Evolutionary conservation across 2,329 filamentous ascomycete species (phyloP).

Genomic region (Chaetoscypha palmicola): DNA sequence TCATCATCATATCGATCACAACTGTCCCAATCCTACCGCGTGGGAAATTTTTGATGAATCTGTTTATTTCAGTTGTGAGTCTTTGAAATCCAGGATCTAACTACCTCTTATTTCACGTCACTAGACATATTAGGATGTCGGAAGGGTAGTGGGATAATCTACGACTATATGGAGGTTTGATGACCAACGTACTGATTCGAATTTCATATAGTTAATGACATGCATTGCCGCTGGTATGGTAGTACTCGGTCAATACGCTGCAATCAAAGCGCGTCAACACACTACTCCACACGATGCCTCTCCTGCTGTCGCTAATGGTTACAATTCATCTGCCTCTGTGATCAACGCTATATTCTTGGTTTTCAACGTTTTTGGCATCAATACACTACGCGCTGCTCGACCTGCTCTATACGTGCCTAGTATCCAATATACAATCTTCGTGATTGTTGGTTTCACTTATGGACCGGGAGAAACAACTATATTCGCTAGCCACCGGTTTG

Average conservation of each 20-base stretch:
- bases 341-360: conserved; percentile 64
- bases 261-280: conserved; percentile 54
- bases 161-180: neutral
- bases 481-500: conserved; percentile 43
- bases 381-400: conserved; percentile 55
- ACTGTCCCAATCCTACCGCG: conserved; percentile 60
- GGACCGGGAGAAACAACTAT: conserved; percentile 52
- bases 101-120: too few relatives aligned
- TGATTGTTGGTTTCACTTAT: conserved; percentile 53
- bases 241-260: conserved; percentile 56
- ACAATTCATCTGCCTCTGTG: conserved; percentile 63
- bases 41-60: conserved; percentile 63
- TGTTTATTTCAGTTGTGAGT: conserved; percentile 17
- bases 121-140: too few relatives aligned
- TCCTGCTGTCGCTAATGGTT: conserved; percentile 34
- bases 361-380: conserved; percentile 58
- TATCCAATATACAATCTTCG: conserved; percentile 63
- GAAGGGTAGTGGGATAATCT: too few relatives aligned
- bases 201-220: conserved; percentile 13
- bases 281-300: conserved; percentile 33
- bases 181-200: neutral
- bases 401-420: conserved; percentile 59
- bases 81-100: too few relatives aligned
- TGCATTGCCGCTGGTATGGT: conserved; percentile 52
- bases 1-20: conserved; percentile 58